A percentile compares a stretch with the other conserved stretches of the same genome.
phyloP scores from a whole-genome alignment of 2,329 filamentous ascomycete genomes.

The Fusarium dlaminii region DNA sequence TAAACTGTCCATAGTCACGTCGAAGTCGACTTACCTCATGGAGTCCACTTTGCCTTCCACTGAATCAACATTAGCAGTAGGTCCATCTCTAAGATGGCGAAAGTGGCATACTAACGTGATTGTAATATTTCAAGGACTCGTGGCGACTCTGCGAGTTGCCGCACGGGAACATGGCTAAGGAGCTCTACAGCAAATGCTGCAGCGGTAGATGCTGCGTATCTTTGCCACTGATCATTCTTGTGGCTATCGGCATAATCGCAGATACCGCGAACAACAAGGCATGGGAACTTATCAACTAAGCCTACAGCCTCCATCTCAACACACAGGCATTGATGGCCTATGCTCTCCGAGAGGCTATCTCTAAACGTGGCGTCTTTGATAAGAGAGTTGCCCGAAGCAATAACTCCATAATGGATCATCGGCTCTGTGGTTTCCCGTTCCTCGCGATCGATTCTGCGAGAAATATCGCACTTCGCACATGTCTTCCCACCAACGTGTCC shows the following conservation, averaged over 20 bases:
- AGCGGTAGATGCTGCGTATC: background rate
- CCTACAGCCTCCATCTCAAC: background rate
- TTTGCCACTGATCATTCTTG: background rate
- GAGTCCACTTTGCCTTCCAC: background rate
- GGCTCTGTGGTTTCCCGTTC: slow-evolving; percentile 3
- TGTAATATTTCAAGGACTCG: slow-evolving; percentile 50
- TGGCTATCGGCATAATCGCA: background rate
- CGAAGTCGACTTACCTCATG: background rate
- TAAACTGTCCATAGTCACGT: fast-evolving
- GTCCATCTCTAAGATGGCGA: fast-evolving
- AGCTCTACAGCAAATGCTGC: background rate
- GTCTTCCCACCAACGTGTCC: background rate
- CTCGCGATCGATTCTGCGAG: background rate
- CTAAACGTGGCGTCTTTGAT: background rate
- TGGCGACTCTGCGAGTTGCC: slow-evolving; percentile 70
- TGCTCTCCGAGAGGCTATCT: background rate
- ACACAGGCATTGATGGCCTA: background rate
- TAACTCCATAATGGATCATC: slow-evolving; percentile 34
- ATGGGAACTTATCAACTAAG: background rate
- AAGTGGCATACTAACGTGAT: background rate
- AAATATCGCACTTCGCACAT: slow-evolving; percentile 5
- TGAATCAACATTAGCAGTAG: fast-evolving
- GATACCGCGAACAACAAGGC: background rate
- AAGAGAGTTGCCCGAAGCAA: slow-evolving; percentile 37
- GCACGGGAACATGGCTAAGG: background rate